phyloP scores from a whole-genome alignment of 1,284 basidiomycete species.

The Rhodotorula sp. region DNA sequence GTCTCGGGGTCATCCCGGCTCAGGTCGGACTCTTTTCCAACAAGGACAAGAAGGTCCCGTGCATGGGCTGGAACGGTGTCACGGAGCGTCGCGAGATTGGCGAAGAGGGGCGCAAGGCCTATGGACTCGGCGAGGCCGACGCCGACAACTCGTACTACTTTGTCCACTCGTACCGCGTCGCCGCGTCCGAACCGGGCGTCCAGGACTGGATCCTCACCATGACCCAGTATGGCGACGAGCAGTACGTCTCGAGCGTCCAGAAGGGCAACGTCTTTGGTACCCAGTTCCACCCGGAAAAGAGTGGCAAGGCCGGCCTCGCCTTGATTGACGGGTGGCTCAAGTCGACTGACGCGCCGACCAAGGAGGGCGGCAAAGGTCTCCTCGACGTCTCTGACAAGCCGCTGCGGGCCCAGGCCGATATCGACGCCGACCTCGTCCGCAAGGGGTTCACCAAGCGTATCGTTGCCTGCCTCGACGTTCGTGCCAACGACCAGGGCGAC shows the following conservation, averaged over 20 bases:
- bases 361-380: slow-evolving; percentile 12
- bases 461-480: slow-evolving; percentile 96
- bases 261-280: slow-evolving; percentile 86
- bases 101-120: slow-evolving; percentile 52
- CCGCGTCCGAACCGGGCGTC: slow-evolving; percentile 59
- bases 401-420: slow-evolving; percentile 20
- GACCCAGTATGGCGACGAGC: slow-evolving; percentile 88
- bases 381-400: slow-evolving; percentile 34
- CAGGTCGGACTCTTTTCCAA: slow-evolving; percentile 66
- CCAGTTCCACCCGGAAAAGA: slow-evolving; percentile 99
- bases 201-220: slow-evolving; percentile 76
- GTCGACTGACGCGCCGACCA: slow-evolving; percentile 46
- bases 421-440: slow-evolving; percentile 39
- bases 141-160: slow-evolving; percentile 76
- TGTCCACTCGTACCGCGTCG: slow-evolving; percentile 90
- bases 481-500: slow-evolving; percentile 92
- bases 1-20: slow-evolving; percentile 71
- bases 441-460: slow-evolving; percentile 85
- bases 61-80: slow-evolving; percentile 94
- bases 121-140: slow-evolving; percentile 47
- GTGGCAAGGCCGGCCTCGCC: slow-evolving; percentile 81
- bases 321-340: slow-evolving; percentile 82
- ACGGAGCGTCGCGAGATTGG: slow-evolving; percentile 47
- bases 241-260: slow-evolving; percentile 84
- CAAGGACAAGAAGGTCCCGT: slow-evolving; percentile 81